phyloP scores from a whole-genome alignment of 305 asterid genomes.

The Solanum hybrid region DNA sequence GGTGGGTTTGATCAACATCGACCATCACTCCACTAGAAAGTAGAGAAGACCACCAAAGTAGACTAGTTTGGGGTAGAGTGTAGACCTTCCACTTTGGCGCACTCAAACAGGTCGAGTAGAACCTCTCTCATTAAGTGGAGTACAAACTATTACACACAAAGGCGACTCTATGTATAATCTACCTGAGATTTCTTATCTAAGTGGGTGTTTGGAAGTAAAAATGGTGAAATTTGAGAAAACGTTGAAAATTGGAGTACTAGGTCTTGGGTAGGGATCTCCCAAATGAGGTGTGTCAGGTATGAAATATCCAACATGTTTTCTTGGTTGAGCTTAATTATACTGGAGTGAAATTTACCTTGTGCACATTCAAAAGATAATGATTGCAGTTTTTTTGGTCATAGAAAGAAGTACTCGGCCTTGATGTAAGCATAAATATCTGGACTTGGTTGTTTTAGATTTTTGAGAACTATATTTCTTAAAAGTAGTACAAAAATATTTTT shows the following conservation, averaged over 20 bases:
- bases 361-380: rapidly evolving
- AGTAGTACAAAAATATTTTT: neutral
- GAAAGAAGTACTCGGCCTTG: neutral
- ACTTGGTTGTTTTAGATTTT: neutral
- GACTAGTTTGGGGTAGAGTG: neutral
- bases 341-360: neutral
- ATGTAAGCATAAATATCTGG: neutral
- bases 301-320: neutral
- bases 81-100: neutral
- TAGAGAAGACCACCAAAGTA: neutral
- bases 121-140: neutral
- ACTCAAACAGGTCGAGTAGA: neutral
- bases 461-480: neutral
- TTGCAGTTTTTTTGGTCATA: rapidly evolving
- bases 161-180: neutral
- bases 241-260: neutral
- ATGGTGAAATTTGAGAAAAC: neutral
- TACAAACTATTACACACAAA: neutral
- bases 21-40: neutral
- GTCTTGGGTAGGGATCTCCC: neutral
- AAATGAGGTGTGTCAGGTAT: neutral
- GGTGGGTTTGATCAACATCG: neutral
- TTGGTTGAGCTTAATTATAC: neutral
- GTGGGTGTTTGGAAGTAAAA: neutral
- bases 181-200: neutral